phyloP scores from a whole-genome alignment of 2,329 filamentous ascomycete species.

The Diaporthe longicolla region DNA sequence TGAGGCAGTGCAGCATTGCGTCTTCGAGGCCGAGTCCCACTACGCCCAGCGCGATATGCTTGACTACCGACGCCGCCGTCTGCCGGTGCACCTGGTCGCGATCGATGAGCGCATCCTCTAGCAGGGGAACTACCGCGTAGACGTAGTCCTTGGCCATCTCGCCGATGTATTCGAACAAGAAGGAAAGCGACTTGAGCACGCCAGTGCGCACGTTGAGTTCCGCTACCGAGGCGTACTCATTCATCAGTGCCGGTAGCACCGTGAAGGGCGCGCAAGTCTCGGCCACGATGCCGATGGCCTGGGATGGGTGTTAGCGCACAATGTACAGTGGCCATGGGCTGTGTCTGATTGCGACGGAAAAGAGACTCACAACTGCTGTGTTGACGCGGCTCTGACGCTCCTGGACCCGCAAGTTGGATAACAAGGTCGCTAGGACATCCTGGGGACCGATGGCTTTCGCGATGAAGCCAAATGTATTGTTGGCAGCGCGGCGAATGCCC shows the following conservation, averaged over 20 bases:
- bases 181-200: slow-evolving; percentile 95
- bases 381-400: slow-evolving; percentile 98
- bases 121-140: slow-evolving; percentile 94
- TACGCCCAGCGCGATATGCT: slow-evolving; percentile 97
- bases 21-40: slow-evolving; percentile 98
- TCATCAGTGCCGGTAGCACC: slow-evolving; percentile 98
- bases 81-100: slow-evolving; percentile 98
- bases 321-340: neutral
- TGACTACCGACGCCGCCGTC: slow-evolving; percentile 95
- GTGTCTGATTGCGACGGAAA: neutral
- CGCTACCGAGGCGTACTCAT: slow-evolving; percentile 92
- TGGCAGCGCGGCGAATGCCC: slow-evolving; percentile 96
- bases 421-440: slow-evolving; percentile 93
- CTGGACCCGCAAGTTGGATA: slow-evolving; percentile 97
- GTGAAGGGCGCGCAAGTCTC: slow-evolving; percentile 99
- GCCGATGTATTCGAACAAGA: slow-evolving; percentile 99
- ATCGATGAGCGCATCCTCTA: slow-evolving; percentile 97
- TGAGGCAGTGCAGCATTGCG: slow-evolving; percentile 97
- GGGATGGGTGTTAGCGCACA: slow-evolving; percentile 7
- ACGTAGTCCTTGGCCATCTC: slow-evolving; percentile 99
- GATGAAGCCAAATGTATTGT: slow-evolving; percentile 99
- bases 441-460: slow-evolving; percentile 98
- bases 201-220: slow-evolving; percentile 99
- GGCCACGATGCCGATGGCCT: slow-evolving; percentile 95
- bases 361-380: slow-evolving; percentile 77